Percentiles rank a stretch among this genome's conserved stretches.
These are phyloP conservation scores for Chaetothyriales sp. DNA, from an alignment of 2,329 filamentous ascomycete genomes.

Conservation along the genomic window DNA sequence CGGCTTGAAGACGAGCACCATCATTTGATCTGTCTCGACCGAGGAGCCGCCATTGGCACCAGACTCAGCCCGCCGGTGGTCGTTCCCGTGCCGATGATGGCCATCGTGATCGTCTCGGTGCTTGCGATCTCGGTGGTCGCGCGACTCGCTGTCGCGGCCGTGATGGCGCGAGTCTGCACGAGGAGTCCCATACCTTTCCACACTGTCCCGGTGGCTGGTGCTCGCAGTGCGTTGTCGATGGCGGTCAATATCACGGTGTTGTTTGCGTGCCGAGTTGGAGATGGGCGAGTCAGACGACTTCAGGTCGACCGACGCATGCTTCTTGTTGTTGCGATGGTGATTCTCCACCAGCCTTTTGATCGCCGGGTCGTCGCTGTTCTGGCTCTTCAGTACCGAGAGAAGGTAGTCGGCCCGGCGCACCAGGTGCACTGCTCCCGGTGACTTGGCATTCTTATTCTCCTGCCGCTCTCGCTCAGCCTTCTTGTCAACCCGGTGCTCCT, in stretches of 20 bases:
- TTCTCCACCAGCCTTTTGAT: conserved; percentile 75
- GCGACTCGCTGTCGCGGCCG: conserved; percentile 15
- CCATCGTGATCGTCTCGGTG: conserved; percentile 16
- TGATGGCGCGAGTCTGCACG: conserved; percentile 25
- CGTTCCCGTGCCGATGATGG: conserved; percentile 17
- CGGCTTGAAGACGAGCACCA: conserved; percentile 32
- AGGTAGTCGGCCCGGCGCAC: conserved; percentile 91
- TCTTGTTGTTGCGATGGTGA: conserved; percentile 84
- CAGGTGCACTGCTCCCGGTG: conserved; percentile 91
- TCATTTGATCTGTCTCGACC: conserved; percentile 27
- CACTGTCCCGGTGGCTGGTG: conserved; percentile 27
- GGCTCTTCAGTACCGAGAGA: conserved; percentile 83
- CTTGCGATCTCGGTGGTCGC: conserved; percentile 17
- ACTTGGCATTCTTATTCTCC: conserved; percentile 49
- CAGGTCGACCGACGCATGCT: conserved; percentile 21
- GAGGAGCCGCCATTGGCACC: conserved; percentile 23
- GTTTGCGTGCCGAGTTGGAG: conserved; percentile 27
- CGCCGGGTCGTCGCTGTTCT: conserved; percentile 52
- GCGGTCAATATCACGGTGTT: conserved; percentile 28
- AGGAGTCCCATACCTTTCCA: conserved; percentile 30
- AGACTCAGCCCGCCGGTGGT: conserved; percentile 17
- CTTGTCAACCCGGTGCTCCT: conserved; percentile 95
- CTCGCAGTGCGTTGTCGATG: conserved; percentile 27
- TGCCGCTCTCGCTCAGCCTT: conserved; percentile 80
- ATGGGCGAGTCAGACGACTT: conserved; percentile 33